Evolutionary conservation across 805 yeast species (phyloP).

Genomic region (Pichia cabralensis): DNA sequence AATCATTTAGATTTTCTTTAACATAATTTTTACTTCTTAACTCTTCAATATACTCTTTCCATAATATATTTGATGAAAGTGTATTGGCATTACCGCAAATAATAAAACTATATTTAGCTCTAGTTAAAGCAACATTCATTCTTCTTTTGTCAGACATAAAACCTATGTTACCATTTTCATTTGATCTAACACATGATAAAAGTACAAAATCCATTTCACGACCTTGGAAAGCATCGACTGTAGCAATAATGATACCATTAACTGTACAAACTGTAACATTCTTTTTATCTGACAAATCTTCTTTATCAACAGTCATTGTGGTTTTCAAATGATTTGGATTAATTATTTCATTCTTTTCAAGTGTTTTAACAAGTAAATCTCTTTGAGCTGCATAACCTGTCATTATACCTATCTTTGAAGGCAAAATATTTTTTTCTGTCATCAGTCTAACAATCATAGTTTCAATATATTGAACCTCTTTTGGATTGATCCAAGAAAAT

Average conservation of each 20-base stretch:
- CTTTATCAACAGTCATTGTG: constrained; percentile 48
- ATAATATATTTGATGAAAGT: constrained; percentile 36
- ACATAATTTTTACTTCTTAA: constrained; percentile 23
- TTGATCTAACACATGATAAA: constrained; percentile 69
- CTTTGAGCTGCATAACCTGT: constrained; percentile 75
- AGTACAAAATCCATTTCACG: constrained; percentile 77
- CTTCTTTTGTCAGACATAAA: constrained; percentile 53
- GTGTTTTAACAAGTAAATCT: constrained; percentile 42
- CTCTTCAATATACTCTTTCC: constrained; percentile 40
- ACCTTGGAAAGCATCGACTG: constrained; percentile 91
- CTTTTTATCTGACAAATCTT: constrained; percentile 38
- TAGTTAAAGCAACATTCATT: constrained; percentile 62
- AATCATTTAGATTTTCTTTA: constrained; percentile 7
- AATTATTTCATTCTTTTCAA: constrained; percentile 41
- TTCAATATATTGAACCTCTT: constrained; percentile 42
- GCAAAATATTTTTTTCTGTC: constrained; percentile 40
- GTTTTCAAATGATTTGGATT: constrained; percentile 44
- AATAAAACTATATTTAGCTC: constrained; percentile 55
- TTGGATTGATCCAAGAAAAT: constrained; percentile 45
- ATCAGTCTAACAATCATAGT: constrained; percentile 40
- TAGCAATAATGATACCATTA: constrained; percentile 36
- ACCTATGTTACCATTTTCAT: constrained; percentile 44
- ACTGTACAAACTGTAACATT: constrained; percentile 36
- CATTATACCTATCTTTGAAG: constrained; percentile 50
- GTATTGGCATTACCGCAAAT: constrained; percentile 52